Base-by-base conservation (phyloP, 202 grass and related monocot species). In the Brachypodium distachyon region DNA sequence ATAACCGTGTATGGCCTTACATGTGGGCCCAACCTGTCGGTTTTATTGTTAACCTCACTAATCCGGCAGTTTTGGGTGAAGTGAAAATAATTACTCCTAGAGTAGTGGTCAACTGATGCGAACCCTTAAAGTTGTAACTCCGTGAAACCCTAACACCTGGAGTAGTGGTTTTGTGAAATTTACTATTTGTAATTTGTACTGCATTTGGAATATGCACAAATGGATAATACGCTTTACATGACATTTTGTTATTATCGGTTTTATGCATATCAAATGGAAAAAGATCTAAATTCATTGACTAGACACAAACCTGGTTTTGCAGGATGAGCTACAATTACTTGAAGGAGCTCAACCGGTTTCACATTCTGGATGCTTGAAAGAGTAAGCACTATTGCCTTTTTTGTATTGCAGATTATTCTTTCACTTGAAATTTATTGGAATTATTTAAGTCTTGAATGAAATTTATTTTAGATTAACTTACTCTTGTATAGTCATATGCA, bases 321-420 rank as follows among this genome's bases (percentile, higher is more conserved):
- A 98, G 95, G 95, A 98, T 0, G 95, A 98, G 47, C 86, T 98
- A 53, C 91, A 90, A 44, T 88, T 90, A 18, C 87, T 98, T 61
- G 95, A 98, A 66, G 91, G 84, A 75, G 58, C 81, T 79, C 95
- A 92, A 56, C 91, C 95, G 50, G 95, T 98, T 78, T 98, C 95
- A 58, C 87, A 83, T 87, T 98, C 95, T 68, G 89, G 85, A 78
- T 94, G 91, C 74, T 94, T 89, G 87, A 98, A 98, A 90, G 95
- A 98, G 95, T 98, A 98, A 75, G 77, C 39, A 79, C 47, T 48
- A 4, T 60, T 48, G 17, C 49, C 76, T 11, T 74, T 41, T 27
- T n/a, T 77, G 9, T 33, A 55, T 59, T 52, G 32, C 37, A 13
- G 25, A 23, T 25, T 38, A 26, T 32, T 54, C 4, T 67, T 50